Conservation (phyloP, 192 early-diverging fungal genomes). For the Linderina pennispora region DNA sequence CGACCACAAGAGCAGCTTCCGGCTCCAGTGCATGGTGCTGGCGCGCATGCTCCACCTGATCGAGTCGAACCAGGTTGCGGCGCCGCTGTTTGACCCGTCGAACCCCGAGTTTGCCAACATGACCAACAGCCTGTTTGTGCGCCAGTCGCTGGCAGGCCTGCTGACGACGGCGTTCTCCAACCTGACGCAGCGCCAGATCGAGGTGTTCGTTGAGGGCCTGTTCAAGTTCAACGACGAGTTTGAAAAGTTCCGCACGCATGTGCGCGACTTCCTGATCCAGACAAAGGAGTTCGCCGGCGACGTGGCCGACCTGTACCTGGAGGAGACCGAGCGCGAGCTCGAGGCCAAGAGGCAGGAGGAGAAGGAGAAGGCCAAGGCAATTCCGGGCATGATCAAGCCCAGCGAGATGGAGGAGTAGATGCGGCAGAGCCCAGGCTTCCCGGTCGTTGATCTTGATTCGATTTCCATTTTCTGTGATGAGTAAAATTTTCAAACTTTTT, state of each 20-base stretch:
- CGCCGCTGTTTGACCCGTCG: slow-evolving; percentile 78
- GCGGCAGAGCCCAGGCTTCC: too few relatives aligned
- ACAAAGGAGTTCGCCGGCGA: slow-evolving; percentile 91
- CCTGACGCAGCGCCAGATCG: slow-evolving; percentile 78
- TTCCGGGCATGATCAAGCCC: slow-evolving; percentile 98
- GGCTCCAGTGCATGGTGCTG: slow-evolving; percentile 83
- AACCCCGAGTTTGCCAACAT: slow-evolving; percentile 65
- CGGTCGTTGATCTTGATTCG: too few relatives aligned
- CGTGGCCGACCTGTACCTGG: slow-evolving; percentile 77
- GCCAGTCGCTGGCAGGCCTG: slow-evolving; percentile 77
- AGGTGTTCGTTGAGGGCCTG: slow-evolving; percentile 79
- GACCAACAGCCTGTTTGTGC: slow-evolving; percentile 75
- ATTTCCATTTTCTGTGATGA: neutral
- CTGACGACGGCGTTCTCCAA: slow-evolving; percentile 89
- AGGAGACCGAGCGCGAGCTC: slow-evolving; percentile 83
- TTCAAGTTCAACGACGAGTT: slow-evolving; percentile 78
- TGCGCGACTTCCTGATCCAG: slow-evolving; percentile 95
- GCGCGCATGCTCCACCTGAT: slow-evolving; percentile 86
- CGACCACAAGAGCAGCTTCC: slow-evolving; percentile 97
- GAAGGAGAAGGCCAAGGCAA: slow-evolving; percentile 70
- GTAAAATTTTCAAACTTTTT: too few relatives aligned
- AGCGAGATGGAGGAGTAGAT: slow-evolving; percentile 59
- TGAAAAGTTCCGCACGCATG: slow-evolving; percentile 82
- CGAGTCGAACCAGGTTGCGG: slow-evolving; percentile 72
- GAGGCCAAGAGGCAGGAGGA: slow-evolving; percentile 74